A percentile compares a stretch with the other conserved stretches of the same genome.
Conservation (phyloP, 2,329 filamentous ascomycete genomes). For the Paecilomyces sp. region DNA sequence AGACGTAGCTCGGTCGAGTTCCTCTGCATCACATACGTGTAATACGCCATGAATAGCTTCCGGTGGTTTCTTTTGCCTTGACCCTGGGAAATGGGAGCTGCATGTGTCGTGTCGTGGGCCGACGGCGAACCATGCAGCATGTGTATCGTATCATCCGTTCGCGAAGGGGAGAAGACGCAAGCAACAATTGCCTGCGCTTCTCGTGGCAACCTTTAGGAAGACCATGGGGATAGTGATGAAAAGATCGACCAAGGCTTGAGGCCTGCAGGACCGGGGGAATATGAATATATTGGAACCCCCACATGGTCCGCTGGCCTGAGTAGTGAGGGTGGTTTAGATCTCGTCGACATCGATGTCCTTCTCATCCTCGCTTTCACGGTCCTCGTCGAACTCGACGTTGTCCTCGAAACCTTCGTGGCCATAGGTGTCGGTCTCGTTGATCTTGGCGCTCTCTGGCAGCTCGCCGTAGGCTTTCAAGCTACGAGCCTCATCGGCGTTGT, state of each 20-base stretch:
- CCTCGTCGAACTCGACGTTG: slow-evolving; percentile 98
- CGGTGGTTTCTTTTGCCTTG: neutral
- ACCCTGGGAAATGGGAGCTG: neutral
- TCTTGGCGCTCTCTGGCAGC: slow-evolving; percentile 94
- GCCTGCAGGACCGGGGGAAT: slow-evolving; percentile 8
- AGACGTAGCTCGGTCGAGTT: neutral
- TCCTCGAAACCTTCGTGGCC: slow-evolving; percentile 89
- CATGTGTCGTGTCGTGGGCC: neutral
- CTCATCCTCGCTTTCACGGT: slow-evolving; percentile 60
- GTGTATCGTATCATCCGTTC: neutral
- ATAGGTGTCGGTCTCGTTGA: slow-evolving; percentile 96
- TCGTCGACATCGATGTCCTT: slow-evolving; percentile 94
- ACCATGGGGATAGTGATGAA: neutral
- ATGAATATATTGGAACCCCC: slow-evolving; percentile 16
- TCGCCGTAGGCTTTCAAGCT: slow-evolving; percentile 96
- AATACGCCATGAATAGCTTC: neutral
- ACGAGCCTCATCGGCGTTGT: slow-evolving; percentile 91
- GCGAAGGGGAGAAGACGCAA: neutral
- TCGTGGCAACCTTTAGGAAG: neutral
- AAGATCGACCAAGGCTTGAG: neutral
- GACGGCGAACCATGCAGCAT: neutral
- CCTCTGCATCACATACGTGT: neutral
- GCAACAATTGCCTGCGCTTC: neutral
- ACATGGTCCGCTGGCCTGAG: slow-evolving; percentile 23
- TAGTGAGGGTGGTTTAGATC: slow-evolving; percentile 55